Conservation (phyloP, 2,329 filamentous ascomycete species). For the Talaromyces marneffei region DNA sequence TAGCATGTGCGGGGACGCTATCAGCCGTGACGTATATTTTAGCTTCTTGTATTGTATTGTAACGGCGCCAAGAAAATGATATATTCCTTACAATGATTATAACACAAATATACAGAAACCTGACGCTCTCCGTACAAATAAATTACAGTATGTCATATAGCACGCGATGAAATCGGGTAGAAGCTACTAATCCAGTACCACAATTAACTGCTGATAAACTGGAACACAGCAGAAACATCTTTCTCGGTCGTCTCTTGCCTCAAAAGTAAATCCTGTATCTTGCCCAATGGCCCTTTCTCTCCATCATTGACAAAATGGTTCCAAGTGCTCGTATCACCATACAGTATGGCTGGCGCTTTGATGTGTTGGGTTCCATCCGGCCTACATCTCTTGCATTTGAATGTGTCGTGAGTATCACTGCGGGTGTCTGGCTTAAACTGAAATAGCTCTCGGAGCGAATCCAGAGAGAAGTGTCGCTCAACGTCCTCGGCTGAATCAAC, state of each 20-base stretch:
- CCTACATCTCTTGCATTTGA: constrained; percentile 94
- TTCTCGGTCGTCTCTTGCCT: constrained; percentile 74
- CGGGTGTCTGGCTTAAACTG: constrained; percentile 79
- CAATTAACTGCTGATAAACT: constrained; percentile 85
- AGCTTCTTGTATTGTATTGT: constrained; percentile 4
- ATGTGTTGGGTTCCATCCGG: constrained; percentile 79
- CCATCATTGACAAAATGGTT: constrained; percentile 88
- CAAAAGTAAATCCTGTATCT: constrained; percentile 85
- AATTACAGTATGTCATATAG: neutral
- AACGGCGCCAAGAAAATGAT: neutral
- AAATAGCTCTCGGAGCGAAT: constrained; percentile 87
- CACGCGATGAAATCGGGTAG: neutral
- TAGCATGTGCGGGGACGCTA: constrained; percentile 11
- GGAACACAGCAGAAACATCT: constrained; percentile 90
- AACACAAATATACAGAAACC: neutral
- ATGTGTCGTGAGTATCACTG: constrained; percentile 95
- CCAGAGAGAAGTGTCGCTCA: constrained; percentile 89
- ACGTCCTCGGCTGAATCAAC: constrained; percentile 96
- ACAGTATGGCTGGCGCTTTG: constrained; percentile 90
- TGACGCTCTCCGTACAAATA: neutral
- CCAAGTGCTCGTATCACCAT: constrained; percentile 98
- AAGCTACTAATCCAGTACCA: neutral
- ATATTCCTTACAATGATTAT: neutral
- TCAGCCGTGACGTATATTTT: constrained; percentile 11
- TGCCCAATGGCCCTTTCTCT: constrained; percentile 59